Evolutionary conservation across 345 rosid genomes (phyloP).

Genomic region (Eucalyptus curtisii): DNA sequence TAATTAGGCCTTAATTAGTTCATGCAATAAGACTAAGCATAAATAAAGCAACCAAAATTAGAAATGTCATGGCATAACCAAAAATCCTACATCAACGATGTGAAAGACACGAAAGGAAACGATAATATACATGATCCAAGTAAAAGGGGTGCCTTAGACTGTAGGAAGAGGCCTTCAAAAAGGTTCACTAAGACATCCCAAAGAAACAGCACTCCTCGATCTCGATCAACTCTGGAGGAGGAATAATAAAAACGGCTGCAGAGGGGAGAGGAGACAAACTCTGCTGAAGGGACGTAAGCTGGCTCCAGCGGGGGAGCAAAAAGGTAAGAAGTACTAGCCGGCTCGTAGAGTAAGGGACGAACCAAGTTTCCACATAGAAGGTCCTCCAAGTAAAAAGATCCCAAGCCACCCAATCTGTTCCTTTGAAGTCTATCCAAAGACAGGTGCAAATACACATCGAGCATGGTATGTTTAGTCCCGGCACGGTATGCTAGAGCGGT

Average conservation of each 20-base stretch:
- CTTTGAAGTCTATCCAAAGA: background rate
- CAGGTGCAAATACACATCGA: background rate
- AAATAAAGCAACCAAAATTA: background rate
- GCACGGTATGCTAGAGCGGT: background rate
- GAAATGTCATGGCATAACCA: background rate
- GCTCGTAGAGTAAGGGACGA: background rate
- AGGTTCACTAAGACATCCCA: background rate
- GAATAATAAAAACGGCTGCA: background rate
- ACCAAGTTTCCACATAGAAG: background rate
- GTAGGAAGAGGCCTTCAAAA: background rate
- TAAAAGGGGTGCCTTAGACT: background rate
- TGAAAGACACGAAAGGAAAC: background rate
- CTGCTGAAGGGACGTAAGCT: background rate
- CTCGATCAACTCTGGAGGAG: background rate
- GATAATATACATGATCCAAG: background rate
- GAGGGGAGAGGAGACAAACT: background rate
- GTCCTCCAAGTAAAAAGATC: background rate
- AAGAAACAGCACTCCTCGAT: background rate
- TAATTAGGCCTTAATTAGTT: background rate
- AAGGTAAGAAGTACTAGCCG: background rate
- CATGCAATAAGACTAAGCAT: background rate
- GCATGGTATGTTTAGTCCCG: background rate
- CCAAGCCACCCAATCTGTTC: background rate
- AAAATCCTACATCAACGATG: background rate
- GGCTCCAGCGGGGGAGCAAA: background rate